phyloP scores from a whole-genome alignment of 2,329 filamentous ascomycete genomes.

The Sclerotinia glacialis region DNA sequence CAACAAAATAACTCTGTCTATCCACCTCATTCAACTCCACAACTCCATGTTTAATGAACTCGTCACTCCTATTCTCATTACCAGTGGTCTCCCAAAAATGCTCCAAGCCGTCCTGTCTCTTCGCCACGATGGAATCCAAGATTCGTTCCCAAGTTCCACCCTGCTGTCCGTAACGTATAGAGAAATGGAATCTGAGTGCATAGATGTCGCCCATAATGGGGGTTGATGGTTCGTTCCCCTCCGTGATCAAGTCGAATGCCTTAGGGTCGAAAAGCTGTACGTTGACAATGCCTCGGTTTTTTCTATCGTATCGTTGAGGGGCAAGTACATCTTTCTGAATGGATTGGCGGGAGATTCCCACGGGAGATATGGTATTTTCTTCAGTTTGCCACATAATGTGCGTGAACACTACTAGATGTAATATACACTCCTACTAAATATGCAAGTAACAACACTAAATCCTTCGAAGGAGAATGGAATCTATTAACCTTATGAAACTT shows the following conservation, averaged over 20 bases:
- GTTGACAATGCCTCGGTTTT: slow-evolving; percentile 39
- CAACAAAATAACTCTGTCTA: background rate
- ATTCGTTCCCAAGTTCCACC: background rate
- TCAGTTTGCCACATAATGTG: background rate
- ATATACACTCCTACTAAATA: background rate
- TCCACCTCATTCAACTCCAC: slow-evolving; percentile 11
- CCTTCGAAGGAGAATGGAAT: background rate
- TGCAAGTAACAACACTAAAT: background rate
- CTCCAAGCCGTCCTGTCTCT: background rate
- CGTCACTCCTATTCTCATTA: background rate
- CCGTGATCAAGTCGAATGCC: slow-evolving; percentile 40
- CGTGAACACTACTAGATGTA: background rate
- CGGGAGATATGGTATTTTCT: slow-evolving; percentile 38
- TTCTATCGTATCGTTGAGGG: slow-evolving; percentile 38
- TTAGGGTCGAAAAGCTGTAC: slow-evolving; percentile 44
- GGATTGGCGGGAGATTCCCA: slow-evolving; percentile 44
- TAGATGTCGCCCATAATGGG: background rate
- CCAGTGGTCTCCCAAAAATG: background rate
- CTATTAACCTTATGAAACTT: background rate
- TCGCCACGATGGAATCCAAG: background rate
- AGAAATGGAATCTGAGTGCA: slow-evolving; percentile 7
- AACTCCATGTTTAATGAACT: background rate
- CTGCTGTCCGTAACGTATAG: background rate
- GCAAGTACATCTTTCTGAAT: slow-evolving; percentile 39
- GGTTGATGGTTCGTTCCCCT: slow-evolving; percentile 23